Evolutionary conservation across 306 rosid genomes (phyloP).

Genomic region (Ammopiptanthus mongolicus): DNA sequence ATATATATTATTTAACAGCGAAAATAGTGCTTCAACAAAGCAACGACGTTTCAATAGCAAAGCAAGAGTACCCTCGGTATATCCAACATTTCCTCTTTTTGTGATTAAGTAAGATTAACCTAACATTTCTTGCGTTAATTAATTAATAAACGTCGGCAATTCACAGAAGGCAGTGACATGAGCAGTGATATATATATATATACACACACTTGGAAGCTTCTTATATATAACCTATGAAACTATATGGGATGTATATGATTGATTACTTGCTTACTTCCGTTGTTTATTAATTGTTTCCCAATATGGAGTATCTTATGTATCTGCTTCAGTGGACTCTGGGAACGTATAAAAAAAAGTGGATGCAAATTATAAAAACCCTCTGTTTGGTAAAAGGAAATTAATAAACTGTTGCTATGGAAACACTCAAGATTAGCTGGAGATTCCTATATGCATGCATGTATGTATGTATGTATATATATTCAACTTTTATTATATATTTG

Average conservation of each 20-base stretch:
- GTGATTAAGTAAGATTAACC: neutral
- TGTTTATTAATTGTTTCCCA: neutral
- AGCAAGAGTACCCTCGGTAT: neutral
- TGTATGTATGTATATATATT: too few species aligned
- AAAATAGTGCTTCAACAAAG: too few species aligned
- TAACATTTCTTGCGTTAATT: neutral
- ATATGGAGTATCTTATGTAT: neutral
- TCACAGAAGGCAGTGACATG: neutral
- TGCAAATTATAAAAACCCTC: neutral
- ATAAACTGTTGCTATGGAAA: slow-evolving; percentile 20
- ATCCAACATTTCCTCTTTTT: neutral
- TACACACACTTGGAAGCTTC: neutral
- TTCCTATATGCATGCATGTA: neutral
- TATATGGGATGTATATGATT: neutral
- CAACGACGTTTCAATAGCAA: neutral
- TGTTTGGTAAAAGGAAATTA: slow-evolving; percentile 25
- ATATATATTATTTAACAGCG: too few species aligned
- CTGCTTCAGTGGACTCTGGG: neutral
- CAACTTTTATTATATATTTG: neutral
- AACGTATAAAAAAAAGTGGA: neutral
- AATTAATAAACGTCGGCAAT: neutral
- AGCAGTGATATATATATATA: neutral
- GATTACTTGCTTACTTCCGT: neutral
- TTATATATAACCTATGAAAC: neutral
- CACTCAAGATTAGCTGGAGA: slow-evolving; percentile 22